Evolutionary conservation across 805 yeast genomes (phyloP).

Genomic region (Clavispora phyllophila): DNA sequence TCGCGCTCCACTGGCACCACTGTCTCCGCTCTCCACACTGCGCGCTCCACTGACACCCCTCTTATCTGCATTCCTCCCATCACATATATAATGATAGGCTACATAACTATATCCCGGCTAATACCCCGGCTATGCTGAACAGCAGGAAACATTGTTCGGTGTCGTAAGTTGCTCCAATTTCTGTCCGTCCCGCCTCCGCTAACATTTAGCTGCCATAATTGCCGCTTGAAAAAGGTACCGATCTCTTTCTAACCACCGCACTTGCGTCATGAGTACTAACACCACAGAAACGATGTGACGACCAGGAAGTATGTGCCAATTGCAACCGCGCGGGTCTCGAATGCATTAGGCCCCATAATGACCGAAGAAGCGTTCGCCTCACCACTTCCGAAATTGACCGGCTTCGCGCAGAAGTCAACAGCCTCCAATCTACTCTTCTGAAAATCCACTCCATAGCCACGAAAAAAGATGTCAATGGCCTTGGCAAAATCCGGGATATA

Average conservation of each 20-base stretch:
- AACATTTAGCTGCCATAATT: constrained; percentile 9
- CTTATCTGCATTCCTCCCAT: not conserved
- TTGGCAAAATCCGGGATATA: constrained; percentile 2
- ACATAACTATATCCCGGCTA: not conserved
- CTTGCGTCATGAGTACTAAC: not conserved
- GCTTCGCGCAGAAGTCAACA: constrained; percentile 5
- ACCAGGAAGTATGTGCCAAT: constrained; percentile 7
- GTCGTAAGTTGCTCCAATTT: constrained; percentile 6
- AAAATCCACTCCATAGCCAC: not conserved
- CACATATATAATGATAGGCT: not conserved
- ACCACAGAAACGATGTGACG: constrained; percentile 11
- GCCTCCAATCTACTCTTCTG: constrained; percentile 3
- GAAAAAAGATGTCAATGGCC: not conserved
- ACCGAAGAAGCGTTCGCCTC: constrained; percentile 8
- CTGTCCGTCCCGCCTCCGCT: not conserved
- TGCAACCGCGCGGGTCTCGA: constrained; percentile 6
- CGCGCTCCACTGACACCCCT: too few relatives aligned
- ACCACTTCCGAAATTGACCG: constrained; percentile 5
- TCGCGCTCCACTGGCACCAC: too few relatives aligned
- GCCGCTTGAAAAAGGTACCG: constrained; percentile 13
- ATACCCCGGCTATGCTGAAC: not conserved
- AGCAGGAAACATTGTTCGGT: constrained; percentile 7
- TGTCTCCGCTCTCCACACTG: too few relatives aligned
- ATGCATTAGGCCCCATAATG: constrained; percentile 9
- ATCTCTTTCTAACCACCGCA: not conserved